Base-by-base conservation (phyloP, 345 rosid genomes). In the Hibiscus tridactylites region DNA sequence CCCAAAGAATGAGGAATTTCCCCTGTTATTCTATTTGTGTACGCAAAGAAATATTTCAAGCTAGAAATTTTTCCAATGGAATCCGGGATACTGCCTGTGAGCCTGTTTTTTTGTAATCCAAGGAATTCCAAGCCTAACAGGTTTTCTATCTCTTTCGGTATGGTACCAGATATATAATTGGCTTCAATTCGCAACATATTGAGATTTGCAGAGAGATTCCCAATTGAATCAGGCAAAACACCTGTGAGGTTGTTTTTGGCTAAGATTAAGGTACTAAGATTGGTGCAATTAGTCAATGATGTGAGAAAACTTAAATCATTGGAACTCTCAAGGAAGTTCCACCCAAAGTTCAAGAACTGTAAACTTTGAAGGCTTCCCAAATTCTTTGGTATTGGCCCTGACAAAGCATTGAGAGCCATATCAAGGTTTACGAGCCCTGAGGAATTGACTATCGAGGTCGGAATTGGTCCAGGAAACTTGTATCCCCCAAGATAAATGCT, bases 211-310 rank as follows among this genome's bases (percentile, higher is more conserved):
- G 80, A 77, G 26, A 80, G 52, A 64, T 77, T 77, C 24, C 31
- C 62, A 2, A 77, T 54, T 6, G 21, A 21, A 2, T 66, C 64
- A 2, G 76, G 83, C 2, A 80, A 28, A 3, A 13, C 28, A 2
- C 80, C 78, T 60, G 52, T 62, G 13, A 80, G 65, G 11, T 64
- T 28, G 42, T 77, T 80, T 8, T 15, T 1, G 3, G 1, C 53
- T 5, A 77, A 2, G 1, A 0, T 19, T 5, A 80, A 24, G 0
- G 5, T 0, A 19, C 2, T 16, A 19, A 80, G 52, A 3, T 54
- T 53, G 17, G 73, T 77, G 64, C 74, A 58, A 9, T 80, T 80
- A 13, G 70, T 37, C 6, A 77, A 50, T 16, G 78, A 74, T 13
- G 5, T 17, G 4, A 74, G n/a, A 53, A 77, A 77, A 1, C 52